phyloP scores from a whole-genome alignment of 768 basidiomycete species.

The Boletus rufocinnamomeus region DNA sequence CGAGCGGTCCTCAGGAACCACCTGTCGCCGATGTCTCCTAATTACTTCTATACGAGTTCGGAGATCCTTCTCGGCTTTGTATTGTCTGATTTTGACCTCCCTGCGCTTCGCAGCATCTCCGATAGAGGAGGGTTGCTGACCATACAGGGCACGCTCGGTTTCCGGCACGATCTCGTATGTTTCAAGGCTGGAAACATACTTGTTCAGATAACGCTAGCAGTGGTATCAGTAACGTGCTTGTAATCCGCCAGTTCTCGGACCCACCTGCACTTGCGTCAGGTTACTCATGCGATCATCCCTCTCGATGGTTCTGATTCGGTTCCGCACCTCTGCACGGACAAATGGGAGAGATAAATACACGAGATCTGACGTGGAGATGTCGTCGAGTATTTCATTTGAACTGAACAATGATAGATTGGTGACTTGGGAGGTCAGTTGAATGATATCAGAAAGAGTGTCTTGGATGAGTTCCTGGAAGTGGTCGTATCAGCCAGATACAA shows the following conservation, averaged over 20 bases:
- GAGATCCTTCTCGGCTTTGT: constrained; percentile 82
- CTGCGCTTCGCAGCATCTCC: constrained; percentile 69
- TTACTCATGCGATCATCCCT: constrained; percentile 56
- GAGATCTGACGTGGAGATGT: constrained; percentile 76
- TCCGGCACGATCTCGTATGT: constrained; percentile 67
- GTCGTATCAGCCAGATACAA: constrained; percentile 11
- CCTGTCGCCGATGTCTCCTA: constrained; percentile 53
- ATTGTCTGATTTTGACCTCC: constrained; percentile 91
- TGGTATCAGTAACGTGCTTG: constrained; percentile 5
- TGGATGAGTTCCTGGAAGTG: constrained; percentile 57
- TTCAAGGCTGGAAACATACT: constrained; percentile 54
- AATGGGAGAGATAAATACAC: constrained; percentile 76
- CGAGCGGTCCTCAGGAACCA: constrained; percentile 33
- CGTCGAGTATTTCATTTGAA: constrained; percentile 78
- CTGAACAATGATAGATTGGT: constrained; percentile 73
- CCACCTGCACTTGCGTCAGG: constrained; percentile 60
- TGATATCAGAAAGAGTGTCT: constrained; percentile 57
- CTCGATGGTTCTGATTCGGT: constrained; percentile 56
- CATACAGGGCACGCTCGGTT: constrained; percentile 58
- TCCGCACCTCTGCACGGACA: constrained; percentile 63
- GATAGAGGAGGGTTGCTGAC: constrained; percentile 47
- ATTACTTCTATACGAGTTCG: constrained; percentile 63
- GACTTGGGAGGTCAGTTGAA: constrained; percentile 53
- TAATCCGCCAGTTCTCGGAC: constrained; percentile 27
- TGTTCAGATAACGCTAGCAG: constrained; percentile 48